Evolutionary conservation across 441 rosid genomes (phyloP), one percentile per base, ranked within the genome.

Genomic region (Mallotus japonicus): DNA sequence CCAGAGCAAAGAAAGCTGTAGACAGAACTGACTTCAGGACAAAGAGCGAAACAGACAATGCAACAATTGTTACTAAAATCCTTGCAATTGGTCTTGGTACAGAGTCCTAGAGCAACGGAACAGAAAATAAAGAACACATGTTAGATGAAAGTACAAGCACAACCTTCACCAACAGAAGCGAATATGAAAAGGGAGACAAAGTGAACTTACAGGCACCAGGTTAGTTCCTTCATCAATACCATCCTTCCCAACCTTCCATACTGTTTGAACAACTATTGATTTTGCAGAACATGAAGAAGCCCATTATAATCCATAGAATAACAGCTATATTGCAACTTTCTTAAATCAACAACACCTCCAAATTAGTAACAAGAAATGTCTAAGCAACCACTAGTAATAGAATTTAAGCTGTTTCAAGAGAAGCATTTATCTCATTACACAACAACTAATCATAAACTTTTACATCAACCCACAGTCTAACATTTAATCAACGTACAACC

Each of bases 71-170:
- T 20, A 89, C 85, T 0, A 90, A 84, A 75, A 89, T 77, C 82
- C 91, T 89, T 2, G 99, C 98, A 22, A 84, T 76, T 16, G 96
- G 93, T 77, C 99, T 87, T 9, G 99, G 98, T 54, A 95, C 86
- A 54, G 87, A 83, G 55, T 82, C 86, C 99, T 92, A n/a, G 46
- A 62, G 46, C 7, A 71, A 66, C 72, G 74, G n/a, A 19, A 50
- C 74, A 75, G 14, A 75, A 44, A 40, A 56, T 19, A 64, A 9
- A 3, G 8, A 42, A 19, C 3, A 51, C 12, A 28, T 3, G 12
- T 62, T 8, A 19, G 17, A 71, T 28, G 51, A 51, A 16, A 67
- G n/a, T 0, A 5, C 55, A 60, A 62, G n/a, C 1, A 5, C 55
- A 60, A 62, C 11, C 9, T 12, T 9, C 37, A 4, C 53, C 28